Conservation (phyloP, 2,329 filamentous ascomycete species). For the Truncatella angustata region DNA sequence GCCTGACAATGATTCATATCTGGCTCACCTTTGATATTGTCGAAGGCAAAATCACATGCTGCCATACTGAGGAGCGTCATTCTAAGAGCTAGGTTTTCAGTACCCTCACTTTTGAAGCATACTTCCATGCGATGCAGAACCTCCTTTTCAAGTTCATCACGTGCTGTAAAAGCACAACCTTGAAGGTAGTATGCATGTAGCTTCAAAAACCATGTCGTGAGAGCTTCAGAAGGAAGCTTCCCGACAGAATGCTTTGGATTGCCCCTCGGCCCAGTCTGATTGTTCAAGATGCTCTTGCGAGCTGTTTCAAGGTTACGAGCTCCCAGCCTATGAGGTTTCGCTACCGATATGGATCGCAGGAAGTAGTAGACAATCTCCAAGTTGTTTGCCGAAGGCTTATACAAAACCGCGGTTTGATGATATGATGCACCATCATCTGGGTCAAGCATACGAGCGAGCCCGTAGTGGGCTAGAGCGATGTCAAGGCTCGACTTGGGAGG, state of each 20-base stretch:
- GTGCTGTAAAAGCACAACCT: conserved; percentile 70
- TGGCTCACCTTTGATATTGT: conserved; percentile 55
- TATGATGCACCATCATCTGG: conserved; percentile 79
- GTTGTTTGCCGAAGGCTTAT: conserved; percentile 73
- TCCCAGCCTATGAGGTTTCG: conserved; percentile 72
- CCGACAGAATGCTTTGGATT: conserved; percentile 30
- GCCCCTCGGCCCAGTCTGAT: conserved; percentile 31
- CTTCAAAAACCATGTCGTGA: conserved; percentile 79
- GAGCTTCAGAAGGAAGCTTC: conserved; percentile 59
- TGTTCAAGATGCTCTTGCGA: conserved; percentile 60
- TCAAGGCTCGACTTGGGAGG: conserved; percentile 68
- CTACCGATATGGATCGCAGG: conserved; percentile 76
- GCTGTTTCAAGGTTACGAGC: conserved; percentile 75
- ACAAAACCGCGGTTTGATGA: conserved; percentile 88
- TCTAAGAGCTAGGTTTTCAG: conserved; percentile 68
- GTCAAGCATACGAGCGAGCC: conserved; percentile 74
- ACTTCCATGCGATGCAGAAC: conserved; percentile 76
- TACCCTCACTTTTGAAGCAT: conserved; percentile 66
- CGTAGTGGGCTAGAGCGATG: conserved; percentile 79
- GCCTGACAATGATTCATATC: neutral
- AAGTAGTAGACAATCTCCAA: conserved; percentile 86
- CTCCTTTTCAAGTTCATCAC: conserved; percentile 81
- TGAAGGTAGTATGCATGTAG: conserved; percentile 83
- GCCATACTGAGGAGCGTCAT: conserved; percentile 85
- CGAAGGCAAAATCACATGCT: conserved; percentile 70